Conservation (phyloP, 1,284 basidiomycete species). For the Sanghuangporus baumii region DNA sequence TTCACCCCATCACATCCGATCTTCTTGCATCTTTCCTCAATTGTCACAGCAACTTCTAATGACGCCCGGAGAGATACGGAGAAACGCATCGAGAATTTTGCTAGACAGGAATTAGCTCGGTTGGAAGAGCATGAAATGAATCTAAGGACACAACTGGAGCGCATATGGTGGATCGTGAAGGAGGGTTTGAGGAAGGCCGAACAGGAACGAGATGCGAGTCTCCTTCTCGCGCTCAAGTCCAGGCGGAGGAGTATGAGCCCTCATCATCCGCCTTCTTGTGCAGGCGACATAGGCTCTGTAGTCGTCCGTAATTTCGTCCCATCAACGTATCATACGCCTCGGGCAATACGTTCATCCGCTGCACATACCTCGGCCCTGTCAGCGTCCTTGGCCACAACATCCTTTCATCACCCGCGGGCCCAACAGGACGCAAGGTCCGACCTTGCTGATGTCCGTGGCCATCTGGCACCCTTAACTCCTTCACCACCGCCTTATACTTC, state of each 20-base stretch:
- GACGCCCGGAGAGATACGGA: constrained; percentile 52
- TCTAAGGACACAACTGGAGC: constrained; percentile 54
- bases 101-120: constrained; percentile 50
- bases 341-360: constrained; percentile 26
- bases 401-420: constrained; percentile 49
- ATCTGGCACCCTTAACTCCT: constrained; percentile 21
- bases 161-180: constrained; percentile 56
- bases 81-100: constrained; percentile 48
- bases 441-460: constrained; percentile 14
- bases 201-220: constrained; percentile 28
- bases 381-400: constrained; percentile 56
- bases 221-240: background rate
- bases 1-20: constrained; percentile 71
- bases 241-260: constrained; percentile 13
- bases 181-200: constrained; percentile 45
- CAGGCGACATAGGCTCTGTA: constrained; percentile 1
- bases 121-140: constrained; percentile 50
- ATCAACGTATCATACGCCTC: constrained; percentile 30
- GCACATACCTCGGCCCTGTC: constrained; percentile 57
- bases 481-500: constrained; percentile 30
- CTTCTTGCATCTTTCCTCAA: constrained; percentile 56
- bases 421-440: constrained; percentile 18
- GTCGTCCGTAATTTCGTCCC: constrained; percentile 52
- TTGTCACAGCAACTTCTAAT: constrained; percentile 52
- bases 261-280: background rate